Evolutionary conservation across 1,284 basidiomycete genomes (phyloP).

Genomic region (Malassezia dermatis): DNA sequence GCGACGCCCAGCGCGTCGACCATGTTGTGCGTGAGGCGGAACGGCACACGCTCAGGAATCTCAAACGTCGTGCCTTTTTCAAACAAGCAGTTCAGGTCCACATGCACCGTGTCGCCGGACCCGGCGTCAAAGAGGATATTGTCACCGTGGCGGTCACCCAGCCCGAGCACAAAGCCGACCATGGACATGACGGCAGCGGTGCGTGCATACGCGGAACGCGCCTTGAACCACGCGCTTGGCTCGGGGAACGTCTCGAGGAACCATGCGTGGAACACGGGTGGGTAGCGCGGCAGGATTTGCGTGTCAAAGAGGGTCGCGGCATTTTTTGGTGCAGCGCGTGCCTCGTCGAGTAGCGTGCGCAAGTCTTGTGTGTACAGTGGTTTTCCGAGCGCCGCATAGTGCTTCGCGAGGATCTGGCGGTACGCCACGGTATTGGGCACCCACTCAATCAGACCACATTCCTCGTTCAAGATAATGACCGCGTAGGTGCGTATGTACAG

Average conservation of each 20-base stretch:
- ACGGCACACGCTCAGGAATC: slow-evolving; percentile 84
- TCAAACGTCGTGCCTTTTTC: slow-evolving; percentile 82
- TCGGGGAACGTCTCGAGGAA: slow-evolving; percentile 94
- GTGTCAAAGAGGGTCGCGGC: slow-evolving; percentile 57
- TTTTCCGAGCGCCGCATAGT: slow-evolving; percentile 55
- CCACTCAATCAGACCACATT: slow-evolving; percentile 98
- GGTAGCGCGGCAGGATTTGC: slow-evolving; percentile 55
- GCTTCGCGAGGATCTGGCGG: slow-evolving; percentile 64
- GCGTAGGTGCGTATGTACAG: slow-evolving; percentile 62
- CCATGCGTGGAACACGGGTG: slow-evolving; percentile 92
- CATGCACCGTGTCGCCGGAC: slow-evolving; percentile 85
- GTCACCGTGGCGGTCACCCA: slow-evolving; percentile 95
- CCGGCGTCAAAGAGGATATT: slow-evolving; percentile 87
- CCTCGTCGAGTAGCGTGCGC: slow-evolving; percentile 55
- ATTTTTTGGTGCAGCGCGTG: slow-evolving; percentile 53
- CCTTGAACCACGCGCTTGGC: slow-evolving; percentile 83
- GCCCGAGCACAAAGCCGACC: slow-evolving; percentile 90
- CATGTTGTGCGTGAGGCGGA: slow-evolving; percentile 88
- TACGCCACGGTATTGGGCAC: slow-evolving; percentile 84
- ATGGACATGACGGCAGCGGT: slow-evolving; percentile 97
- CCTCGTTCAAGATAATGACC: slow-evolving; percentile 90
- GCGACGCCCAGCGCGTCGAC: slow-evolving; percentile 87
- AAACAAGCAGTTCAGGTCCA: slow-evolving; percentile 96
- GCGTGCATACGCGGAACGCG: slow-evolving; percentile 72
- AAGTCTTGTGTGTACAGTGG: slow-evolving; percentile 53